phyloP scores from a whole-genome alignment of 805 yeast species.

The Starmerella apis region DNA sequence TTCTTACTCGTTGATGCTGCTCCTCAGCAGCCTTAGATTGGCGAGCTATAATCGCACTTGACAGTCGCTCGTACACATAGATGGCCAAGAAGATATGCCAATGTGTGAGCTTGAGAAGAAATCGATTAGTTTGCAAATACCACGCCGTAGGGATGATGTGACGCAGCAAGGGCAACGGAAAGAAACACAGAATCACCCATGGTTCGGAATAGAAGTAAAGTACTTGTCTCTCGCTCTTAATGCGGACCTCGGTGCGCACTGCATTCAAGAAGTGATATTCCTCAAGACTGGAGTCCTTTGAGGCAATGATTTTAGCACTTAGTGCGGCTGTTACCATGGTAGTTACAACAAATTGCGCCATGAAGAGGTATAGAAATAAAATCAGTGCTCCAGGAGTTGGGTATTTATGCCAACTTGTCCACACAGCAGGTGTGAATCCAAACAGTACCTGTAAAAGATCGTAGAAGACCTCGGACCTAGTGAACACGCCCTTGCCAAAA shows the following conservation, averaged over 20 bases:
- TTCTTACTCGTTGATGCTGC: slow-evolving; percentile 20
- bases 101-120: slow-evolving; percentile 33
- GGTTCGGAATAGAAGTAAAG: slow-evolving; percentile 34
- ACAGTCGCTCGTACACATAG: slow-evolving; percentile 29
- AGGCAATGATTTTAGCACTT: slow-evolving; percentile 33
- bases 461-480: slow-evolving; percentile 39
- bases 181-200: slow-evolving; percentile 30
- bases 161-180: slow-evolving; percentile 28
- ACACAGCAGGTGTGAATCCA: slow-evolving; percentile 52
- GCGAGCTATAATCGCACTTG: slow-evolving; percentile 18
- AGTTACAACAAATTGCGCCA: slow-evolving; percentile 45
- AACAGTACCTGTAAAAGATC: slow-evolving; percentile 44
- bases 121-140: slow-evolving; percentile 30
- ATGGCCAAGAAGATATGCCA: slow-evolving; percentile 32
- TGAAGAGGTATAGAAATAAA: slow-evolving; percentile 42
- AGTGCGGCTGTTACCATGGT: slow-evolving; percentile 48
- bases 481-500: slow-evolving; percentile 36
- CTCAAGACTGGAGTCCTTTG: slow-evolving; percentile 32
- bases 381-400: slow-evolving; percentile 40
- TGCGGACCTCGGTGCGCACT: slow-evolving; percentile 33
- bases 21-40: slow-evolving; percentile 16
- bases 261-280: slow-evolving; percentile 34
- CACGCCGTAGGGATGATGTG: slow-evolving; percentile 28
- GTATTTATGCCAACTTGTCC: slow-evolving; percentile 46
- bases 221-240: slow-evolving; percentile 32